Conservation (phyloP, 345 rosid genomes). For the Eutrema yunnanense region DNA sequence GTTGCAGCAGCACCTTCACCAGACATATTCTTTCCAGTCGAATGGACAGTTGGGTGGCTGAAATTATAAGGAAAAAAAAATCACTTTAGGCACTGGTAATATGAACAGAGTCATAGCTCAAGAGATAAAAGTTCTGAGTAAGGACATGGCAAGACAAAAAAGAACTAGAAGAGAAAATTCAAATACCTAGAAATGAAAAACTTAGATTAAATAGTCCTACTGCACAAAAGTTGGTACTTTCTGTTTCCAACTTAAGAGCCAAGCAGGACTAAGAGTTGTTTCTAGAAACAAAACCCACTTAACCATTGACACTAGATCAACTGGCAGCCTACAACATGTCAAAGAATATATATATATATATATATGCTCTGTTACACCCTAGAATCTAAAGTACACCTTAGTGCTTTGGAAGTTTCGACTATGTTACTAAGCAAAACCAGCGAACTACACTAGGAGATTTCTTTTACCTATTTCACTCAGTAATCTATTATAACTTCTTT, state of each 20-base stretch:
- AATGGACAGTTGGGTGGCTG: constrained; percentile 42
- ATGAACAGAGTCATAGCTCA: background rate
- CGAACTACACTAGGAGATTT: background rate
- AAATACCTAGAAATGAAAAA: background rate
- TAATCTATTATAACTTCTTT: background rate
- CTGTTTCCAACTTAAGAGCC: background rate
- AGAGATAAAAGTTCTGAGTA: background rate
- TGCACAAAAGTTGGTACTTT: background rate
- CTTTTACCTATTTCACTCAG: background rate
- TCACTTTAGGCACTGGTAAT: constrained; percentile 6
- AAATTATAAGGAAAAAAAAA: constrained; percentile 1
- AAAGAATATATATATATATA: background rate
- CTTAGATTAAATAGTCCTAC: background rate
- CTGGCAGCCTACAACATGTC: background rate
- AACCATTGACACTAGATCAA: background rate
- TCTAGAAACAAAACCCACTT: background rate
- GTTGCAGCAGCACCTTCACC: constrained; percentile 48
- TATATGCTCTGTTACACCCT: background rate
- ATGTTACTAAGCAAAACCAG: background rate
- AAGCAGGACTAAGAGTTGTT: background rate
- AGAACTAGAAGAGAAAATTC: background rate
- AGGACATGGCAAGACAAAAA: background rate
- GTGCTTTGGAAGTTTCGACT: background rate
- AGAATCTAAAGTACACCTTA: background rate
- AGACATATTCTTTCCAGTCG: constrained; percentile 48